Evolutionary conservation across 2,329 filamentous ascomycete genomes (phyloP).

Genomic region (Albophoma yamanashiensis): DNA sequence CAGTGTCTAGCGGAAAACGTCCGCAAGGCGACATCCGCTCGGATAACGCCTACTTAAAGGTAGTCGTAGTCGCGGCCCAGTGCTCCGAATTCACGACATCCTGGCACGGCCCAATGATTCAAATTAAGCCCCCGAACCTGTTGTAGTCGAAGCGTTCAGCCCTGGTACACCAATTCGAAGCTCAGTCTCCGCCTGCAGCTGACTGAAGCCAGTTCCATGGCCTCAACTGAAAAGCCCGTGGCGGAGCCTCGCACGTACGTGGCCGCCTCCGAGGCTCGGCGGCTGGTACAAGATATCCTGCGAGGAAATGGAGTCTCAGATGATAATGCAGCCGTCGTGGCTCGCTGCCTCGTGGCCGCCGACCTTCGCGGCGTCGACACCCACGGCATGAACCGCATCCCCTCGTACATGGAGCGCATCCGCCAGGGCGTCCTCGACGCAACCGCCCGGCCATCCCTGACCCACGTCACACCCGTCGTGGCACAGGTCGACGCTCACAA

Average conservation of each 20-base stretch:
- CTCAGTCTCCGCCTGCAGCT: not conserved
- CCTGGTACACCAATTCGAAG: not conserved
- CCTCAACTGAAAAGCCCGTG: not conserved
- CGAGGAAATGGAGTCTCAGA: constrained; percentile 48
- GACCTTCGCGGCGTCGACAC: constrained; percentile 73
- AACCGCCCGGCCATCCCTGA: constrained; percentile 44
- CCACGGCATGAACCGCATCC: constrained; percentile 66
- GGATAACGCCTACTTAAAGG: not conserved
- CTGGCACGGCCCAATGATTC: no score
- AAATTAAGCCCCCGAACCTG: no score
- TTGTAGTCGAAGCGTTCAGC: not conserved
- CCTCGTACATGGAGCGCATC: constrained; percentile 66
- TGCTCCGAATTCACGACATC: not conserved
- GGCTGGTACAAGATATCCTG: constrained; percentile 45
- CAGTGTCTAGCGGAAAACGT: not conserved
- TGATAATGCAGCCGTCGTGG: constrained; percentile 49
- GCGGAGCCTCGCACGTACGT: constrained; percentile 17
- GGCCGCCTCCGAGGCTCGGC: constrained; percentile 25
- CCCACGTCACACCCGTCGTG: constrained; percentile 58
- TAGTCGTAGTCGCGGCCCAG: not conserved
- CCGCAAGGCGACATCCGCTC: not conserved
- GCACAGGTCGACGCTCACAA: constrained; percentile 59
- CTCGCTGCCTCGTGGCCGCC: constrained; percentile 59
- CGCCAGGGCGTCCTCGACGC: constrained; percentile 58
- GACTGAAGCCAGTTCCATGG: not conserved